Evolutionary conservation across 2,329 filamentous ascomycete genomes (phyloP), one percentile per base, ranked within the genome.

Genomic region (Ceratocystis papillata): DNA sequence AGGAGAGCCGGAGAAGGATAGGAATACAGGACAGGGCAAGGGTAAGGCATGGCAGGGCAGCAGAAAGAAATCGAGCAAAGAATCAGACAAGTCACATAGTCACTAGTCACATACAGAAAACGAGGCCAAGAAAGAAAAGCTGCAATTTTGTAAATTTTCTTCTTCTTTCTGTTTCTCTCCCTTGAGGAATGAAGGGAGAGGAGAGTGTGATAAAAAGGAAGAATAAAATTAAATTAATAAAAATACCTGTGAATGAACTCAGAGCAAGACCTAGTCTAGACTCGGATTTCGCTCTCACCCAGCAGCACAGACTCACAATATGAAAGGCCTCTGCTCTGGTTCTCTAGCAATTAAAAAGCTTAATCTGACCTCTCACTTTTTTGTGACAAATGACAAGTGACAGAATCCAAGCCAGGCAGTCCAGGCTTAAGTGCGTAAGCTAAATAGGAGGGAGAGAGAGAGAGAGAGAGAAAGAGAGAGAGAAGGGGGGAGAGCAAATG

Each of bases 361-460:
- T 57, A 57, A 57, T 57, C 53, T 57, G 53, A 57, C 28, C 53
- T 57, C 53, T 57, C 53, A 33, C 22, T 57, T 57, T 57, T 57
- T 57, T 57, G 53, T 33, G 25, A 57, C 28, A 41, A 41, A 41
- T 15, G 37, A 41, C 37, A 41, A 41, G 37, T 41, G 37, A 41
- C 37, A 41, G 37, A 41, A 41, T 41, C 37, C 10, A 41, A 15
- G 37, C 3, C 37, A 41, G 37, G 8, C 33, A 37, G 46, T n/a
- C 46, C 2, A 1, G 7, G 7, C 46, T 50, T 20, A 50, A 6
- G 46, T 50, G 46, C 46, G 48, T 2, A 50, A 20, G 17, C 15
- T 20, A 48, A 20, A 6, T 7, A 17, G 20, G 8, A 25, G n/a
- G 3, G 6, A 25, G n/a, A 8, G 22, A 0, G n/a, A 4, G 6